Percentiles rank a stretch among this genome's conserved stretches.
These are phyloP conservation scores for Alectoria sarmentosa DNA, from an alignment of 495 filamentous ascomycete genomes.

Conservation along the genomic window DNA sequence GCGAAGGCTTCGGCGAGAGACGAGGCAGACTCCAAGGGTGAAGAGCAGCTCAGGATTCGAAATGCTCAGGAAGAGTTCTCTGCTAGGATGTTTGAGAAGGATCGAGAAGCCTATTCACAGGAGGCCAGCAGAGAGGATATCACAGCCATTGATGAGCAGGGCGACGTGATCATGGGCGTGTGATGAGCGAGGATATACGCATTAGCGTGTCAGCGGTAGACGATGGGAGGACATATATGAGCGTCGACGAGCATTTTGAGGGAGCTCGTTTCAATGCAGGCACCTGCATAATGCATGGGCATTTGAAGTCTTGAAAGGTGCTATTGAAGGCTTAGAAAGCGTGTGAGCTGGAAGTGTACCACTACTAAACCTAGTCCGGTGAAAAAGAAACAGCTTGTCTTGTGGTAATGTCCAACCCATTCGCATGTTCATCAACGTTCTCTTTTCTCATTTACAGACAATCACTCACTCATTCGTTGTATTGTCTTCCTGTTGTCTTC, in stretches of 20 bases:
- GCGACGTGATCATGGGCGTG: conserved; percentile 18
- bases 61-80: conserved; percentile 8
- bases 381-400: no score
- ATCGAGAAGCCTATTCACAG: conserved; percentile 12
- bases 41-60: conserved; percentile 10
- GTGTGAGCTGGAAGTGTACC: neutral
- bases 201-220: neutral
- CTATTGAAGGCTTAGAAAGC: neutral
- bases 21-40: conserved; percentile 21
- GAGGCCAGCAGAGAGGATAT: neutral
- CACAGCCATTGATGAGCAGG: conserved; percentile 9
- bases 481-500: neutral
- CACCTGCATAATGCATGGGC: neutral
- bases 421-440: neutral
- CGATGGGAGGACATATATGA: neutral
- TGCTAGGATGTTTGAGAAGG: conserved; percentile 8
- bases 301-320: neutral
- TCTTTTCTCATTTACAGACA: neutral
- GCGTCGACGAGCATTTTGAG: neutral
- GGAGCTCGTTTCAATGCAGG: neutral
- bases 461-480: no score
- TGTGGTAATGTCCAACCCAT: neutral
- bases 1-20: conserved; percentile 25
- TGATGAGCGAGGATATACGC: conserved; percentile 6
- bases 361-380: neutral